Evolutionary conservation across 2,329 filamentous ascomycete species (phyloP), one percentile per base, ranked within the genome.

Genomic region (Penicillium aurantiogriseum): DNA sequence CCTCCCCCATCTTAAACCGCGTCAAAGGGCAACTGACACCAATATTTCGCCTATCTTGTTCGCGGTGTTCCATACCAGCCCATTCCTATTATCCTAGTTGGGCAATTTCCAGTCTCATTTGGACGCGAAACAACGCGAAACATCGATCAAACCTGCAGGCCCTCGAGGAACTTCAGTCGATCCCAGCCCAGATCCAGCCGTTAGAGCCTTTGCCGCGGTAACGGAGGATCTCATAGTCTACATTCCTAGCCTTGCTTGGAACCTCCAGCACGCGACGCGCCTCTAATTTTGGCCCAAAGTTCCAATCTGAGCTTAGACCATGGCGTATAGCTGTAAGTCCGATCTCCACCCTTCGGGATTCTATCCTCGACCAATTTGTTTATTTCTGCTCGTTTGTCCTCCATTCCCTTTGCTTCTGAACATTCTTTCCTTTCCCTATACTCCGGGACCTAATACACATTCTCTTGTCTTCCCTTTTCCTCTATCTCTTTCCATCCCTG

Each of bases 221-320:
- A 72, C 72, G 67, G 63, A 73, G 68, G 65, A 70, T 67, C 63
- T 64, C 67, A 73, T 72, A 74, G 68, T 67, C 67, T 70, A 71
- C 73, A 75, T 75, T 75, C 72, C 70, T 73, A 71, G 71, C 70
- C 72, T 74, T 74, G 71, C 72, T 69, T 74, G 56, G 65, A 63
- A 56, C 65, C 58, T 58, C 64, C 65, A 71, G 31, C 31, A 75
- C 72, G 72, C 73, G 72, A 71, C 72, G 72, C 73, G 73, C 63
- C 59, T 64, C 45, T 56, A 61, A 59, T 60, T 58, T 33, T 54
- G 31, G 31, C 44, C 55, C 56, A 33, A 59, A 57, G 58, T 64
- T 67, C 62, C 54, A 51, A 59, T 66, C 62, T 61, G 63, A 69
- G 60, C 69, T 63, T 63, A 65, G 69, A 59, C 49, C 66, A 75